Conservation (phyloP, 148 eudicot genomes). For the Camellia sinensis region DNA sequence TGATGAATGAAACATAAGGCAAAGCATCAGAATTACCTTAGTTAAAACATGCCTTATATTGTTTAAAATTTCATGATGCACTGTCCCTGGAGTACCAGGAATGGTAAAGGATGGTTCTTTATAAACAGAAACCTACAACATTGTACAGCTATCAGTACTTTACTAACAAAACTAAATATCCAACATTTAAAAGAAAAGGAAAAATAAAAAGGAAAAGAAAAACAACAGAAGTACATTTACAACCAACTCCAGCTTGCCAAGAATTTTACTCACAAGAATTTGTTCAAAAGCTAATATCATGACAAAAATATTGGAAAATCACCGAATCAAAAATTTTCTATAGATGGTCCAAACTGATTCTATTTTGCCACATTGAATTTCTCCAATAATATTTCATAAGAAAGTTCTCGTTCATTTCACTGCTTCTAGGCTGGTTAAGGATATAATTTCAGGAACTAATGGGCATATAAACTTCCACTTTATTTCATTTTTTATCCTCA, state of each 20-base stretch:
- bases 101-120: too few species aligned
- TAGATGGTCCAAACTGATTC: constrained; percentile 4
- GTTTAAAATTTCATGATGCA: too few species aligned
- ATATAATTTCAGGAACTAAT: neutral
- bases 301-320: neutral
- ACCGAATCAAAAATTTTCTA: neutral
- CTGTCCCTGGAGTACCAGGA: too few species aligned
- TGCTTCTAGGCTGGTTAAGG: neutral
- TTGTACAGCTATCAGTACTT: constrained; percentile 13
- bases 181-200: neutral
- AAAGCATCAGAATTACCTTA: constrained; percentile 50
- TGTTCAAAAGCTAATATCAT: neutral
- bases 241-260: neutral
- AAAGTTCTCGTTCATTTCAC: neutral
- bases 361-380: constrained; percentile 1
- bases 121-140: neutral
- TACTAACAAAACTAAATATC: neutral
- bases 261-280: neutral
- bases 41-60: constrained; percentile 21
- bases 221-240: too few species aligned
- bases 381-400: neutral
- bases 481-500: neutral
- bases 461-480: neutral
- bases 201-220: neutral
- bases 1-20: neutral